Evolutionary conservation across 768 basidiomycete species (phyloP).

Genomic region (Termitomyces sp.): DNA sequence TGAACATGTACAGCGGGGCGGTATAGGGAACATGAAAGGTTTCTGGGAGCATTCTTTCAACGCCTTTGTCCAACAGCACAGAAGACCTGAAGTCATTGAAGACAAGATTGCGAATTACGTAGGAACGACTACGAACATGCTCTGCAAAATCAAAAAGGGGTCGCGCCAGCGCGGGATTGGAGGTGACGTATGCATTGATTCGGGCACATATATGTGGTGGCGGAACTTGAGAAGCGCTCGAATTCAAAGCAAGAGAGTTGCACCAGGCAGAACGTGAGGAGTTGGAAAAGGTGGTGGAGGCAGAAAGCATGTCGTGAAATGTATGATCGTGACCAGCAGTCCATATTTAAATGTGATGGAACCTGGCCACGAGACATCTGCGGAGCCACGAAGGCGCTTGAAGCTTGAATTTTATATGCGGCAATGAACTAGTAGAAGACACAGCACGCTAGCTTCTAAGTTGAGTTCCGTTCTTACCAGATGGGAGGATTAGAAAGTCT

Average conservation of each 20-base stretch:
- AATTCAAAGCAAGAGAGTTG: not conserved
- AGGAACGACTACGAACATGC: conserved; percentile 19
- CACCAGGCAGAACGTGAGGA: conserved; percentile 4
- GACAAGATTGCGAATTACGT: conserved; percentile 17
- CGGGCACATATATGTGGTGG: conserved; percentile 13
- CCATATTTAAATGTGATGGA: conserved; percentile 3
- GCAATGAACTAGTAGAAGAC: not conserved
- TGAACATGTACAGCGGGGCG: conserved; percentile 8
- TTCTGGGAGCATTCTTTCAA: conserved; percentile 20
- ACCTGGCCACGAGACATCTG: conserved; percentile 4
- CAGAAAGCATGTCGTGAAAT: conserved; percentile 8
- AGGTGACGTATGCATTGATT: conserved; percentile 17
- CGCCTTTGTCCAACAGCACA: conserved; percentile 24
- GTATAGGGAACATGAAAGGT: conserved; percentile 6
- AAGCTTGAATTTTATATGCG: not conserved
- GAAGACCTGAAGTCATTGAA: conserved; percentile 18
- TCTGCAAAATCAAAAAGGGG: conserved; percentile 22
- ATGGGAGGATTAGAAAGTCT: not conserved
- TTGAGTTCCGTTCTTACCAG: not conserved
- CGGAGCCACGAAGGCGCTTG: not conserved
- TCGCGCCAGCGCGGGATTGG: conserved; percentile 16
- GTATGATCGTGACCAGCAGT: conserved; percentile 2
- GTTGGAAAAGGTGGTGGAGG: not conserved
- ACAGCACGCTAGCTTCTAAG: not conserved
- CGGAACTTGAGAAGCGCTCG: conserved; percentile 3